phyloP scores from a whole-genome alignment of 169 alveolate genomes.

The Cystoisospora suis region DNA sequence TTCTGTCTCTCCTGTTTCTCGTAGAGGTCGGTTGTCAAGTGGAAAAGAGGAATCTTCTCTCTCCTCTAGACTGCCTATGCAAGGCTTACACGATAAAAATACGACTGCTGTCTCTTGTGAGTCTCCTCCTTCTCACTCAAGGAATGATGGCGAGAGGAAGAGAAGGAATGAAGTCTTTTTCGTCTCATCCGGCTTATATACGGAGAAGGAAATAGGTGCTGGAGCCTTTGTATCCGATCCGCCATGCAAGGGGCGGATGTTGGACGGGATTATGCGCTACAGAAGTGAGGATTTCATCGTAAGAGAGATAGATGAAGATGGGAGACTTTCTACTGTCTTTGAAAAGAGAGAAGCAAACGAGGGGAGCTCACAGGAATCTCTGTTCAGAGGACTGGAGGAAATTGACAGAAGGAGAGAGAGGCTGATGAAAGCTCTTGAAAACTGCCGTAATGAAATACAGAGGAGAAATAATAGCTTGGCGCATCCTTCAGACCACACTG shows the following conservation, averaged over 20 bases:
- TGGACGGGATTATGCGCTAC: constrained; percentile 7
- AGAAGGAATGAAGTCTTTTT: too few relatives aligned
- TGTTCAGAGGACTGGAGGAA: background rate
- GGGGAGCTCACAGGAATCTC: too few relatives aligned
- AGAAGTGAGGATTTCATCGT: constrained; percentile 22
- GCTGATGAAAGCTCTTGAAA: background rate
- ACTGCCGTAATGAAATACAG: background rate
- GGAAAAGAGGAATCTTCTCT: too few relatives aligned
- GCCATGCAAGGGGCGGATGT: background rate
- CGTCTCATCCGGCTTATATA: too few relatives aligned
- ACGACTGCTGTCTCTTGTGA: too few relatives aligned
- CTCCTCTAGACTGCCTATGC: too few relatives aligned
- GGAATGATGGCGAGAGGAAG: too few relatives aligned
- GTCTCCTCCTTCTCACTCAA: too few relatives aligned
- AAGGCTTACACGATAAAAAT: too few relatives aligned
- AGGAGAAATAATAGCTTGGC: background rate
- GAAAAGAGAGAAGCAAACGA: too few relatives aligned
- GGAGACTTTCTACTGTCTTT: background rate
- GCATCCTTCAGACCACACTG: background rate
- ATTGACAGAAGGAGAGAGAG: background rate
- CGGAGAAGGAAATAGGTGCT: constrained; percentile 3
- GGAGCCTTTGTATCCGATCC: background rate
- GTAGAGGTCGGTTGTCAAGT: too few relatives aligned
- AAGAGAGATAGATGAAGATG: background rate
- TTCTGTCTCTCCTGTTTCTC: too few relatives aligned